phyloP scores from a whole-genome alignment of 1,139 yeast species.

The Keqinozyma sinolaborantium region DNA sequence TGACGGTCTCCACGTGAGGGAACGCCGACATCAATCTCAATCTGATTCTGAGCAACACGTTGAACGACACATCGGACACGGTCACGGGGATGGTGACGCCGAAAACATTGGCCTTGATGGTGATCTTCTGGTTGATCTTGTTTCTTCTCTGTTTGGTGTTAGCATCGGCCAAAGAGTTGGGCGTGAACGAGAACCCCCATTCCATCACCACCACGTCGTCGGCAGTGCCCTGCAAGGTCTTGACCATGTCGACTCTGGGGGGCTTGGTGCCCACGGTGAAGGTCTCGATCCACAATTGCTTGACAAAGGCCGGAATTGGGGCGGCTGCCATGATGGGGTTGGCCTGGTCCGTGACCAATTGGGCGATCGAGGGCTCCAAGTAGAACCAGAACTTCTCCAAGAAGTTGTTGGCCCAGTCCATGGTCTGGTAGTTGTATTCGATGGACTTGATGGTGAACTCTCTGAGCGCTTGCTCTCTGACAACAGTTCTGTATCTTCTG shows the following conservation, averaged over 20 bases:
- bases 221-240: constrained; percentile 82
- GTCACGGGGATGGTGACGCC: constrained; percentile 64
- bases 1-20: constrained; percentile 91
- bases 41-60: constrained; percentile 71
- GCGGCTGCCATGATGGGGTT: constrained; percentile 78
- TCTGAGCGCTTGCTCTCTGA: constrained; percentile 81
- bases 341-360: constrained; percentile 78
- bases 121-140: constrained; percentile 76
- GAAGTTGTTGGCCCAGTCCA: constrained; percentile 92
- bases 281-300: constrained; percentile 78
- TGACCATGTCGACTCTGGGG: constrained; percentile 84
- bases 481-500: constrained; percentile 67
- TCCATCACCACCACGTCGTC: constrained; percentile 96
- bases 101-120: constrained; percentile 63
- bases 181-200: constrained; percentile 87
- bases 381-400: constrained; percentile 88
- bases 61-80: constrained; percentile 60
- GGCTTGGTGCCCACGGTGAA: constrained; percentile 95
- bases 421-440: constrained; percentile 85
- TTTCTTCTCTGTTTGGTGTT: constrained; percentile 80
- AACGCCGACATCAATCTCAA: constrained; percentile 84
- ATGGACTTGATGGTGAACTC: constrained; percentile 76
- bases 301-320: constrained; percentile 79
- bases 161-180: constrained; percentile 82
- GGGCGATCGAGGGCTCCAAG: constrained; percentile 87